Conservation (phyloP, 1,139 yeast genomes). For the Protomyces arabidopsidicola region DNA sequence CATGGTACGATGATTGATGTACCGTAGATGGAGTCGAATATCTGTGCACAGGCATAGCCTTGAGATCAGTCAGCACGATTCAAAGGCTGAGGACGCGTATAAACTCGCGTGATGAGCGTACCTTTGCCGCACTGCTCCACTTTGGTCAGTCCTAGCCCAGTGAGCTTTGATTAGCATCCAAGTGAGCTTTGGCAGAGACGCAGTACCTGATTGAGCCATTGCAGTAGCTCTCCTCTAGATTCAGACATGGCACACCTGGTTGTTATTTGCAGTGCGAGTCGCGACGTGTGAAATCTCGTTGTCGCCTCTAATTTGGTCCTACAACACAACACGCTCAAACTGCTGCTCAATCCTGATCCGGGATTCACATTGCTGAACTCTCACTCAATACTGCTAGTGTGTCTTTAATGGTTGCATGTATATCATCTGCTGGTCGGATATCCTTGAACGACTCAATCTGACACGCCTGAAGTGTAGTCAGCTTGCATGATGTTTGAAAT, state of each 20-base stretch:
- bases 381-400: too few species aligned
- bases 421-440: too few species aligned
- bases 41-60: conserved; percentile 68
- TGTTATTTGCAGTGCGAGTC: too few species aligned
- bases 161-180: conserved; percentile 14
- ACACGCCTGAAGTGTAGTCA: too few species aligned
- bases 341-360: too few species aligned
- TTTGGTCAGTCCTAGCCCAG: conserved; percentile 55
- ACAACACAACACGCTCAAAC: too few species aligned
- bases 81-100: neutral
- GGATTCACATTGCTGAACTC: too few species aligned
- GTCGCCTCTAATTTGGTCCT: too few species aligned
- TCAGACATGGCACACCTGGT: conserved; percentile 48
- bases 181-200: conserved; percentile 35
- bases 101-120: conserved; percentile 42
- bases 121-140: conserved; percentile 96
- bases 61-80: neutral
- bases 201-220: conserved; percentile 75
- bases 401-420: too few species aligned
- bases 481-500: too few species aligned
- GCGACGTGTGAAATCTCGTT: too few species aligned
- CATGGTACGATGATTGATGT: conserved; percentile 75
- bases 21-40: conserved; percentile 75
- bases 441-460: too few species aligned
- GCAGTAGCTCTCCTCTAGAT: conserved; percentile 74